Conservation (phyloP, 257 asterid genomes). For the Leptodermis oblonga region DNA sequence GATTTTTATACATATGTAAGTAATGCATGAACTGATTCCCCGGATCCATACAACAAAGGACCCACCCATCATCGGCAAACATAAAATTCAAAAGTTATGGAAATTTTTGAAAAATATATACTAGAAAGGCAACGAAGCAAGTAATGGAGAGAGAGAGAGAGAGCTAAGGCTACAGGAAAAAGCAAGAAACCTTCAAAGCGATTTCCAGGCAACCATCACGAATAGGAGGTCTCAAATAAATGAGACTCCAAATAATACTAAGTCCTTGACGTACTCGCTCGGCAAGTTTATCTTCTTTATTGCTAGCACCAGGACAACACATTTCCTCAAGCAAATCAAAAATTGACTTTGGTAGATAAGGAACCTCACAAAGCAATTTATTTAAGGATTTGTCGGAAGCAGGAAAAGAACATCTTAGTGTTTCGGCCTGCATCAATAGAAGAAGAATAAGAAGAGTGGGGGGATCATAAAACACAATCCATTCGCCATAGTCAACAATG, state of each 20-base stretch:
- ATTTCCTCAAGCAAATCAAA: slow-evolving; percentile 71
- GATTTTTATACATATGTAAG: neutral
- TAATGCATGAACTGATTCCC: neutral
- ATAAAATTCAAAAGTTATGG: too few species aligned
- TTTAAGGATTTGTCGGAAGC: slow-evolving; percentile 94
- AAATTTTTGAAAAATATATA: neutral
- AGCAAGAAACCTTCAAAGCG: slow-evolving; percentile 65
- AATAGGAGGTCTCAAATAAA: slow-evolving; percentile 83
- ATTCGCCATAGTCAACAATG: slow-evolving; percentile 20
- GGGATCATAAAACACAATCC: slow-evolving; percentile 19
- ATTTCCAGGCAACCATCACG: slow-evolving; percentile 84
- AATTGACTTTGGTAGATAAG: slow-evolving; percentile 75
- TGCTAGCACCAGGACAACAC: slow-evolving; percentile 72
- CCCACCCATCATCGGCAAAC: neutral
- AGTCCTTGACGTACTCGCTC: slow-evolving; percentile 99
- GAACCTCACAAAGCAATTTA: slow-evolving; percentile 91
- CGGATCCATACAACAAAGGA: neutral
- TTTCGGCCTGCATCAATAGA: slow-evolving; percentile 70
- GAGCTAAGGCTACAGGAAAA: neutral
- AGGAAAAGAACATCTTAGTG: slow-evolving; percentile 84
- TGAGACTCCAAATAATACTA: slow-evolving; percentile 85
- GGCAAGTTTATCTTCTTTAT: slow-evolving; percentile 58
- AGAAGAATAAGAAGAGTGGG: slow-evolving; percentile 11
- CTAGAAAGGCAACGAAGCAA: slow-evolving; percentile 10
- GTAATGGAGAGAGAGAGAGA: neutral